Base-by-base conservation (phyloP, 352 stramenopile genomes). In the Pythium chondricola region DNA sequence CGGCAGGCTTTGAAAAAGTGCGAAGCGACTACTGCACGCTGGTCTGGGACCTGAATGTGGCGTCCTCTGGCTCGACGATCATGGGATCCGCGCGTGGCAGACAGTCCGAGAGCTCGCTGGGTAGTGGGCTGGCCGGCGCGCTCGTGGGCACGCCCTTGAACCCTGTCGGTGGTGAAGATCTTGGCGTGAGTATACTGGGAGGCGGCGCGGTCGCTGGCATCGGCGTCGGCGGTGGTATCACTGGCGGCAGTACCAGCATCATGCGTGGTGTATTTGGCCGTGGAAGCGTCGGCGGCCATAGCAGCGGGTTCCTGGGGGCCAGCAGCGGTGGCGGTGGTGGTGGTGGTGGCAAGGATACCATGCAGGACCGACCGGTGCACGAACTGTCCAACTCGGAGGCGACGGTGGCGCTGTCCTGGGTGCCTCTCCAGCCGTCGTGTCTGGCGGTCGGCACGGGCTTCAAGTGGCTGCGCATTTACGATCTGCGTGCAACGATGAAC, bases 401-500 rank as follows among this genome's bases (percentile, higher is more conserved):
- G 2, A 91, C 82, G 0, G 69, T 92, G 40, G 83, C 80, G 32
- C 56, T 94, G 2, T 84, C 78, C 26, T 94, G 83, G 83, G 76
- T 94, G 18, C 83, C 83, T n/a, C 52, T 75, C 21, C 78, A 94
- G 47, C 80, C 83, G 2, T 84, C 76, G 36, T 92, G 78, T 38
- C 54, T 94, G 29, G 81, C 81, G 0, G 88, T 77, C 6, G 83
- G 83, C 16, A 94, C 83, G 16, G 83, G 83, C 2, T 94, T 94
- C 62, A 92, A 92, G 69, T 94, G 83, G 83, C 58, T 94, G 11
- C 71, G 83, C 22, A 78, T 94, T 40, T 92, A 94, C 48, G 83
- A 94, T 56, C 39, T 94, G 17, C 65, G 83, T 17, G 58, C 67
- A 0, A 81, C 86, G 0, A 85, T 84, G 5, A 44, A 22, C n/a